These are phyloP conservation scores for Penicillium brasilianum DNA, from an alignment of 2,329 filamentous ascomycete genomes.

Conservation along the genomic window DNA sequence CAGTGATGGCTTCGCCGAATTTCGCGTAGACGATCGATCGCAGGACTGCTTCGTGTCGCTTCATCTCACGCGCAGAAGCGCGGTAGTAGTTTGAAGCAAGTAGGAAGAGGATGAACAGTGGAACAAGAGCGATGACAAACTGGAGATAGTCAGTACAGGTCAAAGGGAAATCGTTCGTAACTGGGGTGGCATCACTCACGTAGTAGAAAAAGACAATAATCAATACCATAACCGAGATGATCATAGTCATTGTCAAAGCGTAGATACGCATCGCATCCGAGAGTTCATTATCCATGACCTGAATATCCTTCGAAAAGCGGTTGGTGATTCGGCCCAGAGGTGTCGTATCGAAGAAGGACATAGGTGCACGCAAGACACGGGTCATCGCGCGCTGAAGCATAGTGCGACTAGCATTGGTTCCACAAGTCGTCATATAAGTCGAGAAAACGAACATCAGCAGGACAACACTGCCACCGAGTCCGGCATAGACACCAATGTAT, in stretches of 20 bases:
- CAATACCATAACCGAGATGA: constrained; percentile 80
- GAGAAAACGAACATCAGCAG: constrained; percentile 81
- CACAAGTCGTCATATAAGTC: constrained; percentile 74
- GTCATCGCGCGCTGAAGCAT: constrained; percentile 82
- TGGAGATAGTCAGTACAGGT: constrained; percentile 18
- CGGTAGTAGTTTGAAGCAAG: constrained; percentile 87
- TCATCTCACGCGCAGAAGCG: constrained; percentile 88
- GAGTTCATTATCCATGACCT: constrained; percentile 93
- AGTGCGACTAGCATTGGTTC: constrained; percentile 78
- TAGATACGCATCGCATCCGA: constrained; percentile 93
- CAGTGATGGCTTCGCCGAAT: constrained; percentile 83
- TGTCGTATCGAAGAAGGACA: constrained; percentile 97
- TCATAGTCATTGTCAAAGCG: constrained; percentile 81
- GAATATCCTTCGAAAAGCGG: constrained; percentile 92
- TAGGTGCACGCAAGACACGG: constrained; percentile 70
- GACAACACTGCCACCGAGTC: constrained; percentile 72
- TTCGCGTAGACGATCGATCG: constrained; percentile 87
- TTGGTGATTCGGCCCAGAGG: constrained; percentile 95
- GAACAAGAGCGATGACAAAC: constrained; percentile 72
- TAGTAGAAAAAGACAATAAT: constrained; percentile 97
- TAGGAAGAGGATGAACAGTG: constrained; percentile 76
- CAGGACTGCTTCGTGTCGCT: constrained; percentile 88
- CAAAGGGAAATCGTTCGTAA: neutral
- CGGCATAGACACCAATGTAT: constrained; percentile 75
- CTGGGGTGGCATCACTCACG: constrained; percentile 34